Evolutionary conservation across 805 yeast genomes (phyloP).

Genomic region (Yarrowia keelungensis): DNA sequence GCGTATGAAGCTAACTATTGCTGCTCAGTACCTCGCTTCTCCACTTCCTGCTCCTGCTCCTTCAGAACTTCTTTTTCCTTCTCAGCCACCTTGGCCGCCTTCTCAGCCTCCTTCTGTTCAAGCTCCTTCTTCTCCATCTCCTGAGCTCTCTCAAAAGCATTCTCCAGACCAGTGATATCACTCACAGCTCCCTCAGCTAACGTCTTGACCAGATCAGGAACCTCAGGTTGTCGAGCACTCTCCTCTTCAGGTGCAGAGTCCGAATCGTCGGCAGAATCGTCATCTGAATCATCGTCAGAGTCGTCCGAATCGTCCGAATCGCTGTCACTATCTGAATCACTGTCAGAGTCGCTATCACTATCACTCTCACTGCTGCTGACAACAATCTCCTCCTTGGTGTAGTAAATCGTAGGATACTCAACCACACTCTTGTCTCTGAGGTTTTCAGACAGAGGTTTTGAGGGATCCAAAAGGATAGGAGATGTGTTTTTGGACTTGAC

Average conservation of each 20-base stretch:
- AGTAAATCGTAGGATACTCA: conserved; percentile 75
- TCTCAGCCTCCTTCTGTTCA: too few relatives aligned
- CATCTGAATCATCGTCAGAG: not conserved
- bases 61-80: too few relatives aligned
- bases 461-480: conserved; percentile 40
- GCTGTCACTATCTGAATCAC: conserved; percentile 39
- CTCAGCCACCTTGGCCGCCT: too few relatives aligned
- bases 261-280: conserved; percentile 11
- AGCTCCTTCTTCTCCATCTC: not conserved
- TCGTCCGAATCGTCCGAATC: conserved; percentile 12
- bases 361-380: conserved; percentile 41
- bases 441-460: conserved; percentile 55
- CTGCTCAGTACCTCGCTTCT: too few relatives aligned
- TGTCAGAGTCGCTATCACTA: conserved; percentile 19
- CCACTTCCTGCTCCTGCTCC: too few relatives aligned
- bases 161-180: not conserved
- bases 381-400: conserved; percentile 40
- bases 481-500: conserved; percentile 41
- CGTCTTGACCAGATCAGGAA: not conserved
- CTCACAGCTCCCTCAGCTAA: conserved; percentile 1
- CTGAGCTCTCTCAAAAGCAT: conserved; percentile 19
- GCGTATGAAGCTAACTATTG: too few relatives aligned
- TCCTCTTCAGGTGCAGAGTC: conserved; percentile 33
- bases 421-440: conserved; percentile 67
- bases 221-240: conserved; percentile 8